Conservation (phyloP, 768 basidiomycete species). For the Amanita exitialis region DNA sequence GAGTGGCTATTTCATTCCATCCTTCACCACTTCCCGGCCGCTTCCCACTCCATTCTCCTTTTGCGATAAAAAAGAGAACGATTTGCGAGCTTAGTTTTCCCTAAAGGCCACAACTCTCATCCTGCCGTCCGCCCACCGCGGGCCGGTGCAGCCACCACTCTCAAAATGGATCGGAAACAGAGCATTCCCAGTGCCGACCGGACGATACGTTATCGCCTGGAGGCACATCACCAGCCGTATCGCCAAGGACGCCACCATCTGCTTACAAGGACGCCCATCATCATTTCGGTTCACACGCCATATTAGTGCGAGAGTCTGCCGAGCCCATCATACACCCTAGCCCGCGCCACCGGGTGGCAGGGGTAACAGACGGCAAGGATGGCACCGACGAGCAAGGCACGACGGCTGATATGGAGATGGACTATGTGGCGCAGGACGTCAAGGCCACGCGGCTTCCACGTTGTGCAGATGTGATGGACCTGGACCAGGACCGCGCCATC, state of each 20-base stretch:
- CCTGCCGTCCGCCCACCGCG: background rate
- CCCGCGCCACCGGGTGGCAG: slow-evolving; percentile 5
- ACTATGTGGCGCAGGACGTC: background rate
- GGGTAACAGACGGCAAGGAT: background rate
- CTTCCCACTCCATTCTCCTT: background rate
- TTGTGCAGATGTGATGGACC: background rate
- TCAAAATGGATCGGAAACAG: slow-evolving; percentile 12
- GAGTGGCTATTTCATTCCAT: slow-evolving; percentile 10
- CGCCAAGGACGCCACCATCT: slow-evolving; percentile 46
- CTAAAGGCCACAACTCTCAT: background rate
- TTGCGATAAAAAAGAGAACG: background rate
- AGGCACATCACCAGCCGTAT: slow-evolving; percentile 37
- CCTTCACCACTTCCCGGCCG: slow-evolving; percentile 11
- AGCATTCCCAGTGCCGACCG: background rate
- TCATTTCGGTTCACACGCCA: slow-evolving; percentile 2
- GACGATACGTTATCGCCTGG: slow-evolving; percentile 24
- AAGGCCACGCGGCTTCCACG: background rate
- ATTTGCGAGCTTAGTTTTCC: slow-evolving; percentile 4
- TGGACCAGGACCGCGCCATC: background rate
- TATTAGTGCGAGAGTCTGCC: slow-evolving; percentile 8
- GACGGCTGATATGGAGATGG: slow-evolving; percentile 2
- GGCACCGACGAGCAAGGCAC: slow-evolving; percentile 1
- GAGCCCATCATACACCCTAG: background rate
- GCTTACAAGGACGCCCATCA: slow-evolving; percentile 17
- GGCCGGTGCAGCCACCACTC: slow-evolving; percentile 15